phyloP scores from a whole-genome alignment of 441 rosid species.

The Euphorbia celastroides region DNA sequence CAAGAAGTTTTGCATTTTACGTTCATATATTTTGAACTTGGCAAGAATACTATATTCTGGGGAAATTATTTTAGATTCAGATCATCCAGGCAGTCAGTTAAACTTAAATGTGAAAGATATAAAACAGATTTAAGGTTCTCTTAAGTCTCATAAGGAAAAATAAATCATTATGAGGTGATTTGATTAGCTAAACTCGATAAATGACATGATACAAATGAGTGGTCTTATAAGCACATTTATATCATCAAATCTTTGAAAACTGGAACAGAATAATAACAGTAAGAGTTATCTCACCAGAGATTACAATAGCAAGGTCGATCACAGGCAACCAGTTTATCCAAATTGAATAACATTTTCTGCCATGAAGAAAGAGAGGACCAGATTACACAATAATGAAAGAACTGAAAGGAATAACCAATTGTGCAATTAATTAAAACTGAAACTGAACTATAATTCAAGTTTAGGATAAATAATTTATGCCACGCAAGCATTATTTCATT shows the following conservation, averaged over 20 bases:
- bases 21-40: background rate
- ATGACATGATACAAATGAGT: background rate
- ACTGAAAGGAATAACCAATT: slow-evolving; percentile 2
- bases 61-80: background rate
- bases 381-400: background rate
- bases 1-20: background rate
- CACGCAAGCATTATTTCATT: slow-evolving; percentile 5
- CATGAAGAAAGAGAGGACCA: slow-evolving; percentile 18
- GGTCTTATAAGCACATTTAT: background rate
- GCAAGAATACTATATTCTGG: background rate
- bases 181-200: background rate
- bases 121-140: background rate
- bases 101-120: background rate
- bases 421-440: background rate
- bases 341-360: slow-evolving; percentile 70
- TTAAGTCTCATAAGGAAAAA: background rate
- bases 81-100: background rate
- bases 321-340: slow-evolving; percentile 78
- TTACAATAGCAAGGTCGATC: slow-evolving; percentile 59
- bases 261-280: slow-evolving; percentile 7
- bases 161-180: background rate
- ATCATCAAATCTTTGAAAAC: slow-evolving; percentile 7
- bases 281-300: slow-evolving; percentile 56
- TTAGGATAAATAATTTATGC: slow-evolving; percentile 3
- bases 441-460: background rate